Base-by-base conservation (phyloP, 805 yeast genomes). In the Candida wancherniae region DNA sequence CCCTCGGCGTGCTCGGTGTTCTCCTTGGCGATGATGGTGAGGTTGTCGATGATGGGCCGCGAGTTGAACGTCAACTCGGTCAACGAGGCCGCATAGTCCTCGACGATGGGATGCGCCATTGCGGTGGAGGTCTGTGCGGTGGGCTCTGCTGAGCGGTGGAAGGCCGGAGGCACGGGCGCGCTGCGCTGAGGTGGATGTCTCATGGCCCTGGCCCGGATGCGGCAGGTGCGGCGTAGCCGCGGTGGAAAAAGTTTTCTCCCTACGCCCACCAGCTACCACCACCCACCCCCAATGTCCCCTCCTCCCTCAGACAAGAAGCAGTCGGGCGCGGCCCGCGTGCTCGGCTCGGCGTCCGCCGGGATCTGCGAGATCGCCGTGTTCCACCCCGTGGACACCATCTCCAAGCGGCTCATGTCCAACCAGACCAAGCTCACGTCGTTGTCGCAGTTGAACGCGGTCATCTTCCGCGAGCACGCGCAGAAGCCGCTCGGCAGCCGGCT, bases 271-370 rank as follows among this genome's bases (percentile, higher is more conserved):
- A 10, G 24, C 21, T 10, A n/a, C 31, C 15, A 15, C 22, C 19
- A 12, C 19, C 9, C 24, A 13, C 10, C 31, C 15, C 11, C 26
- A 15, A 44, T 44, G 49, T 44, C 49, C 19, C 49, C 49, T 11
- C 40, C 25, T 18, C 34, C 49, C n/a, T 19, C 62, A 45, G 92
- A 86, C 55, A 86, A 80, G 71, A 83, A 82, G 58, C 88, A 90
- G 64, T 80, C 94, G 28, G 97, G 85, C 33, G 46, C 69, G 27
- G 95, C 98, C 50, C 78, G 97, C 61, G 80, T 90, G 24, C 70
- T 92, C 26, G 98, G 98, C 27, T 90, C 97, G n/a, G 98, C 97
- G 11, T 73, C 94, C 13, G 98, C 99, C 24, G 99, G 98, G 50
- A 84, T 92, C 56, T 77, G 94, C 53, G 99, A 92, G 65, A 83